phyloP scores from a whole-genome alignment of 1,284 basidiomycete genomes.

The Ustilago shanxiensis region DNA sequence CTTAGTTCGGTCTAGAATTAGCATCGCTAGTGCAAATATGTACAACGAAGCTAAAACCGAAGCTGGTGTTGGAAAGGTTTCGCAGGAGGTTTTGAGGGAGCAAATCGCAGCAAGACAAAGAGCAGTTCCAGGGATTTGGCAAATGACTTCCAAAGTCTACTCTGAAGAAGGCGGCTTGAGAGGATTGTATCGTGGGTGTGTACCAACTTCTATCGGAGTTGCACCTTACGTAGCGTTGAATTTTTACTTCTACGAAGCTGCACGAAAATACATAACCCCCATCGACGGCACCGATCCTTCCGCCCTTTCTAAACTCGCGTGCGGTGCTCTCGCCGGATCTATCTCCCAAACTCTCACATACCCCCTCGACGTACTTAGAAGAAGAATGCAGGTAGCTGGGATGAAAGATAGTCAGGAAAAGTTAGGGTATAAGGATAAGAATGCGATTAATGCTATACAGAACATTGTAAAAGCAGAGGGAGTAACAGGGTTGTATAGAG shows the following conservation, averaged over 20 bases:
- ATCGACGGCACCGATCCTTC: slow-evolving; percentile 61
- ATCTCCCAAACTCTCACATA: slow-evolving; percentile 95
- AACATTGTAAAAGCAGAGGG: slow-evolving; percentile 83
- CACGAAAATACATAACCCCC: slow-evolving; percentile 60
- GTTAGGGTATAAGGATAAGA: slow-evolving; percentile 79
- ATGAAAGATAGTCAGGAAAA: slow-evolving; percentile 76
- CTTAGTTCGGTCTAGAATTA: slow-evolving; percentile 89
- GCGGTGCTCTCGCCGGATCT: slow-evolving; percentile 74
- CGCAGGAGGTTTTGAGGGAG: slow-evolving; percentile 23
- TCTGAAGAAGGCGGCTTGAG: slow-evolving; percentile 88
- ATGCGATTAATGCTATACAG: slow-evolving; percentile 77
- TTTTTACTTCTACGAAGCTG: slow-evolving; percentile 68
- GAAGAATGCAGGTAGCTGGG: slow-evolving; percentile 95
- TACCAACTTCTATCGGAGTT: slow-evolving; percentile 89
- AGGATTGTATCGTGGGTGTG: slow-evolving; percentile 86
- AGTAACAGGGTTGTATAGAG: slow-evolving; percentile 81
- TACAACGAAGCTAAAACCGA: slow-evolving; percentile 56
- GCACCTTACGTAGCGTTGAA: slow-evolving; percentile 82
- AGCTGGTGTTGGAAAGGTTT: slow-evolving; percentile 2
- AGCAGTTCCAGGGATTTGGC: slow-evolving; percentile 79
- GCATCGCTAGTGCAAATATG: slow-evolving; percentile 77
- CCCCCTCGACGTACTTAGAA: slow-evolving; percentile 91
- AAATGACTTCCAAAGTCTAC: slow-evolving; percentile 90
- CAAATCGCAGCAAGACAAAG: slow-evolving; percentile 40
- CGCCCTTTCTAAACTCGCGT: slow-evolving; percentile 69